phyloP scores from a whole-genome alignment of 176 grass and related monocot genomes.

The Triticum dicoccoides region DNA sequence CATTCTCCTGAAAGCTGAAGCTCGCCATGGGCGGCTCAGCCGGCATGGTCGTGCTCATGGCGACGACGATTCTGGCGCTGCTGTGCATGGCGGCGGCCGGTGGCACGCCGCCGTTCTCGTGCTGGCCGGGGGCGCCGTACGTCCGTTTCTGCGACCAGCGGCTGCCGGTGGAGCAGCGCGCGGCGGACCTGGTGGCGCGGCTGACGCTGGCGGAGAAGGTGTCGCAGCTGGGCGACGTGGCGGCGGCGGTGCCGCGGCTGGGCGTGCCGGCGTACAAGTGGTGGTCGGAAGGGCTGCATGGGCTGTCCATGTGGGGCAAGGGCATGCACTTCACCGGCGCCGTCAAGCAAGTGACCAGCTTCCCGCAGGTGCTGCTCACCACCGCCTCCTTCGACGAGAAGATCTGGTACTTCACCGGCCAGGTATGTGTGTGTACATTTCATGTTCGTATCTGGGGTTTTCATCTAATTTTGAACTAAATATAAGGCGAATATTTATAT shows the following conservation, averaged over 20 bases:
- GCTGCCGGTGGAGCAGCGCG: background rate
- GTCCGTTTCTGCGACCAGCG: background rate
- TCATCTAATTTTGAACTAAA: too few species aligned
- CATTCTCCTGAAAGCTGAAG: background rate
- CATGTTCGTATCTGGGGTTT: too few species aligned
- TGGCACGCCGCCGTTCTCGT: background rate
- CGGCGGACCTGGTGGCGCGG: background rate
- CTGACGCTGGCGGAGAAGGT: conserved; percentile 14
- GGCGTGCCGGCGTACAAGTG: conserved; percentile 1
- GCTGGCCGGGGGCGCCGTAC: background rate
- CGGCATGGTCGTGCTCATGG: background rate
- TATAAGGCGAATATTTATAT: too few species aligned
- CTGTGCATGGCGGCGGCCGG: background rate
- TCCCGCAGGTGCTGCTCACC: conserved; percentile 16
- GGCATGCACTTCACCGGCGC: background rate
- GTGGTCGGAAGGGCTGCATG: conserved; percentile 15
- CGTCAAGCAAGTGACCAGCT: background rate
- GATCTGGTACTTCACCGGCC: background rate
- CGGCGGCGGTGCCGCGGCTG: background rate
- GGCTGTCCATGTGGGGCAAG: background rate
- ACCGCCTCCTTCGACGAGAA: background rate
- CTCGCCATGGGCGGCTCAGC: background rate
- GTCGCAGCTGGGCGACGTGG: background rate
- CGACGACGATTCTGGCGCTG: background rate
- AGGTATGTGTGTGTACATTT: background rate